phyloP scores from a whole-genome alignment of 495 filamentous ascomycete species.

The Xylaria flabelliformis region DNA sequence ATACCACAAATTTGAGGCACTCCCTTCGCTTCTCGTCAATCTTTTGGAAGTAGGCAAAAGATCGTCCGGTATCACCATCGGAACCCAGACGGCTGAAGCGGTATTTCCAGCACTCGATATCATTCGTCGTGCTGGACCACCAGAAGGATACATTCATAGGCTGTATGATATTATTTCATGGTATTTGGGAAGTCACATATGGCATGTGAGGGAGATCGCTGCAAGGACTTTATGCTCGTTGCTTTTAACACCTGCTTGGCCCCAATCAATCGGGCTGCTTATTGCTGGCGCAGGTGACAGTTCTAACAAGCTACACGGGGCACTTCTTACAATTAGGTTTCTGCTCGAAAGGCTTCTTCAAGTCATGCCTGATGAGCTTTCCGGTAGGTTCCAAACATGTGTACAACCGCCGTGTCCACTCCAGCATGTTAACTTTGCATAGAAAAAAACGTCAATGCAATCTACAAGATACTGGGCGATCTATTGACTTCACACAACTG shows the following conservation, averaged over 20 bases:
- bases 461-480: slow-evolving; percentile 27
- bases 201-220: slow-evolving; percentile 91
- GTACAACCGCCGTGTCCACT: neutral
- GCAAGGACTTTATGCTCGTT: slow-evolving; percentile 79
- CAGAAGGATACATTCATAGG: slow-evolving; percentile 50
- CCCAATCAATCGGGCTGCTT: slow-evolving; percentile 55
- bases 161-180: slow-evolving; percentile 57
- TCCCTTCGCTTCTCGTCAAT: slow-evolving; percentile 70
- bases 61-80: slow-evolving; percentile 43
- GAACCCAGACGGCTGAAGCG: slow-evolving; percentile 64
- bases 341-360: slow-evolving; percentile 56
- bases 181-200: slow-evolving; percentile 75
- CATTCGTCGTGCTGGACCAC: slow-evolving; percentile 68
- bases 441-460: slow-evolving; percentile 31
- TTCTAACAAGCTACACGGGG: slow-evolving; percentile 68
- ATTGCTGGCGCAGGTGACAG: slow-evolving; percentile 45
- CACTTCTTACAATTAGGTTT: slow-evolving; percentile 63
- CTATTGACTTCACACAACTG: slow-evolving; percentile 26
- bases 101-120: slow-evolving; percentile 91
- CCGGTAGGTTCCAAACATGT: slow-evolving; percentile 33
- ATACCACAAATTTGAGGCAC: slow-evolving; percentile 73
- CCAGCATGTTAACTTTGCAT: slow-evolving; percentile 6
- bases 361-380: slow-evolving; percentile 43
- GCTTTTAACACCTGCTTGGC: slow-evolving; percentile 58
- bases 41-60: slow-evolving; percentile 62